A percentile compares a stretch with the other conserved stretches of the same genome.
Evolutionary conservation across 768 basidiomycete species (phyloP).

Genomic region (Hericium rajendrae): DNA sequence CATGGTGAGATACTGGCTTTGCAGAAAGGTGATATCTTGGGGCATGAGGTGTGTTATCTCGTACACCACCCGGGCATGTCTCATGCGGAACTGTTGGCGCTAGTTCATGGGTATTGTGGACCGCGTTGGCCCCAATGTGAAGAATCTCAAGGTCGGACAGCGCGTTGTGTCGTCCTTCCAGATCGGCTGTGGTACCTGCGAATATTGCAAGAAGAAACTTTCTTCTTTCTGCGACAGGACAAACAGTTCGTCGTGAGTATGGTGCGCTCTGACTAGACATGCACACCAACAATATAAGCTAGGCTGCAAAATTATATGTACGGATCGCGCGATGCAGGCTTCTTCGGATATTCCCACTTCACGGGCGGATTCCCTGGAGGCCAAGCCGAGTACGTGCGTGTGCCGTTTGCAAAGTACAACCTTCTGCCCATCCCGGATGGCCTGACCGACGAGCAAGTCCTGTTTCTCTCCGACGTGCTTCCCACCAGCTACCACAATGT

Average conservation of each 20-base stretch:
- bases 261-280: not conserved
- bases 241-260: slow-evolving; percentile 46
- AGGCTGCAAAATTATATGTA: slow-evolving; percentile 51
- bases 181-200: slow-evolving; percentile 63
- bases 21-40: slow-evolving; percentile 67
- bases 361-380: slow-evolving; percentile 68
- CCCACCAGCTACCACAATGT: slow-evolving; percentile 70
- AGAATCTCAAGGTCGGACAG: slow-evolving; percentile 37
- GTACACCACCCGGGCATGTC: not conserved
- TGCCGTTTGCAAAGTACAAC: slow-evolving; percentile 66
- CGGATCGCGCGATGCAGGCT: slow-evolving; percentile 58
- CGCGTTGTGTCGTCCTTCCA: slow-evolving; percentile 47
- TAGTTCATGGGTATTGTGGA: slow-evolving; percentile 65
- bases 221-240: slow-evolving; percentile 70
- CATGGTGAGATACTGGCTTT: slow-evolving; percentile 62
- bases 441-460: slow-evolving; percentile 51
- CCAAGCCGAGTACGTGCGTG: slow-evolving; percentile 67
- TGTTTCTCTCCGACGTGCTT: slow-evolving; percentile 53
- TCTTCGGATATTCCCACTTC: slow-evolving; percentile 66
- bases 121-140: slow-evolving; percentile 55
- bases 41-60: slow-evolving; percentile 45
- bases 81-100: not conserved
- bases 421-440: slow-evolving; percentile 58
- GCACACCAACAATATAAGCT: not conserved
- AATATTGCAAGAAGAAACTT: slow-evolving; percentile 64